Evolutionary conservation across 139 green algal species (phyloP).

Genomic region (Chlorella sp.): DNA sequence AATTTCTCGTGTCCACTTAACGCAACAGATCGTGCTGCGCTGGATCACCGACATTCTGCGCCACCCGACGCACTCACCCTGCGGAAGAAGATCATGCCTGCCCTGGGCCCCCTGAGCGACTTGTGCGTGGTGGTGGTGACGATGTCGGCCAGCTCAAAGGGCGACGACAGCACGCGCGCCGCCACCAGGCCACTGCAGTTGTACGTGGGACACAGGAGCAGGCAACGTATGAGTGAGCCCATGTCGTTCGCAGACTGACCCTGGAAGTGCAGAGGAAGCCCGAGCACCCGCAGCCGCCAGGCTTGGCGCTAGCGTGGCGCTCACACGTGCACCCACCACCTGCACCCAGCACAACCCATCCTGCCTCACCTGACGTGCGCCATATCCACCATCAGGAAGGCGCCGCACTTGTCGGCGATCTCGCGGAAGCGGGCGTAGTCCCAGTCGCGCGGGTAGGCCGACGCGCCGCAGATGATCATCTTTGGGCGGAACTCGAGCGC

Average conservation of each 20-base stretch:
- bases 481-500: constrained; percentile 76
- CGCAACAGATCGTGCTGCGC: too few species aligned
- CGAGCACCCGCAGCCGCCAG: too few species aligned
- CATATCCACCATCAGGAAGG: constrained; percentile 84
- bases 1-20: too few species aligned
- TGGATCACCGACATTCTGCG: background rate
- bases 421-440: constrained; percentile 68
- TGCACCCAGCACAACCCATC: too few species aligned
- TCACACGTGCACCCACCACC: too few species aligned
- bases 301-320: too few species aligned
- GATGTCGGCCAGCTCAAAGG: constrained; percentile 92
- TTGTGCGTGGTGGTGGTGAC: constrained; percentile 99
- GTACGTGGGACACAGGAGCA: too few species aligned
- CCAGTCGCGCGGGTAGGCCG: constrained; percentile 87
- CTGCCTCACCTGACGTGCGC: constrained; percentile 92
- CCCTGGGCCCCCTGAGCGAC: constrained; percentile 78
- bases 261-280: too few species aligned
- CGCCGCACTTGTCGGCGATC: constrained; percentile 78
- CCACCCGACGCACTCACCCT: constrained; percentile 41
- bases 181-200: constrained; percentile 73
- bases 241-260: too few species aligned
- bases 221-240: too few species aligned
- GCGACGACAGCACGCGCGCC: constrained; percentile 69
- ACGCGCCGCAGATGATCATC: constrained; percentile 88
- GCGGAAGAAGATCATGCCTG: constrained; percentile 98